Evolutionary conservation across 1,284 basidiomycete species (phyloP).

Genomic region (Bondarzewia mesenterica): DNA sequence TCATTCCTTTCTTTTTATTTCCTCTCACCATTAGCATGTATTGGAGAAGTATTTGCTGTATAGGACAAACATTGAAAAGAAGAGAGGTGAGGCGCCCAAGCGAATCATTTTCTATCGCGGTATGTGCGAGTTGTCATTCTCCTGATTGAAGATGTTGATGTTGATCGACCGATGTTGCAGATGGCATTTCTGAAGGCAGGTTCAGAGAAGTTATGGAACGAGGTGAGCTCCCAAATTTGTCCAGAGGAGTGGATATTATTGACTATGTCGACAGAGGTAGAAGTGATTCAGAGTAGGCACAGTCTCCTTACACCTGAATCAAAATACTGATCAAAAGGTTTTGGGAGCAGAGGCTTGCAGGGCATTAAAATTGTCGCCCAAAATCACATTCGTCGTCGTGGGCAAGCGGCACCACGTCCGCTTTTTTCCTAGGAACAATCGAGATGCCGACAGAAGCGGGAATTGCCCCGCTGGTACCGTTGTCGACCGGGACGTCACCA

Average conservation of each 20-base stretch:
- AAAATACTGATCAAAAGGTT: neutral
- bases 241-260: neutral
- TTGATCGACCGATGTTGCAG: constrained; percentile 28
- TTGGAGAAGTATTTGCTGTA: constrained; percentile 50
- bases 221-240: constrained; percentile 29
- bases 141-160: constrained; percentile 3
- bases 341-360: constrained; percentile 47
- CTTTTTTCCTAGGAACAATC: constrained; percentile 54
- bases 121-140: constrained; percentile 18
- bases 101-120: constrained; percentile 72
- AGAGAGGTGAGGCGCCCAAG: constrained; percentile 40
- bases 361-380: constrained; percentile 44
- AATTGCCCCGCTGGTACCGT: constrained; percentile 74
- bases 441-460: constrained; percentile 51
- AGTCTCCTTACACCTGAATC: neutral
- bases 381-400: constrained; percentile 71
- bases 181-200: constrained; percentile 77
- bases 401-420: constrained; percentile 73
- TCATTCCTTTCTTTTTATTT: neutral
- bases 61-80: constrained; percentile 43
- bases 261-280: constrained; percentile 35
- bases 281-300: constrained; percentile 42
- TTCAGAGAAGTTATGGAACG: constrained; percentile 59
- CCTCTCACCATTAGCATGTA: constrained; percentile 38
- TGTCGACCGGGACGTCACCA: constrained; percentile 62